A percentile compares a stretch with the other conserved stretches of the same genome.
phyloP scores from a whole-genome alignment of 2,329 filamentous ascomycete species.

The Cryoendolithus antarcticus region DNA sequence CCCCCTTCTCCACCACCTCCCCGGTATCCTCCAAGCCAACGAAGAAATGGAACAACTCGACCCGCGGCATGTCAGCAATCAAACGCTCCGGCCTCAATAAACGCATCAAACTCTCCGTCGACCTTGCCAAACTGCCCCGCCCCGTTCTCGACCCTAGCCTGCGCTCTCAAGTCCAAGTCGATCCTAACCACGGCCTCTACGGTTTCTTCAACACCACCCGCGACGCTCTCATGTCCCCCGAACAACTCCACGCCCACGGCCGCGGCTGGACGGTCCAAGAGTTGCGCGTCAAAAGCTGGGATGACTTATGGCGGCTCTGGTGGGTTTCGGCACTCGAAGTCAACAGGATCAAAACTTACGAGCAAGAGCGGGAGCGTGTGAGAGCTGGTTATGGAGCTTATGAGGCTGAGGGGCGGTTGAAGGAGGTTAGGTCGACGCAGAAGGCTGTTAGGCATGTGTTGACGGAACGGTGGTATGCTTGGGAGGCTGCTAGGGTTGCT shows the following conservation, averaged over 20 bases:
- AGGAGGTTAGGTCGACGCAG: constrained; percentile 62
- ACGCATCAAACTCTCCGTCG: constrained; percentile 51
- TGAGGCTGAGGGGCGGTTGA: constrained; percentile 53
- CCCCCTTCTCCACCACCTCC: constrained; percentile 19
- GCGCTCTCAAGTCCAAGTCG: constrained; percentile 43
- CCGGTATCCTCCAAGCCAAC: constrained; percentile 7
- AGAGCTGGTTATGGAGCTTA: constrained; percentile 61
- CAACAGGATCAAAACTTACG: constrained; percentile 75
- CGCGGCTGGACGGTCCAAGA: constrained; percentile 77
- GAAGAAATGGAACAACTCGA: constrained; percentile 60
- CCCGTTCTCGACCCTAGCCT: constrained; percentile 51
- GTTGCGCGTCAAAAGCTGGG: constrained; percentile 79
- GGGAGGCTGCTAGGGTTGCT: constrained; percentile 60
- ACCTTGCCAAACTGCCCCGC: constrained; percentile 57
- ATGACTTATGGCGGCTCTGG: constrained; percentile 85
- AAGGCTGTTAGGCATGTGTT: constrained; percentile 70
- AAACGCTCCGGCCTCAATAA: constrained; percentile 57
- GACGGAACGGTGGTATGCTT: constrained; percentile 80
- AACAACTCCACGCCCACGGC: constrained; percentile 60
- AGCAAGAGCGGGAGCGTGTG: constrained; percentile 53
- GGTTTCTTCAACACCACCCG: constrained; percentile 71
- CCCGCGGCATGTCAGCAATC: constrained; percentile 70
- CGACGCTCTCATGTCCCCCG: constrained; percentile 57
- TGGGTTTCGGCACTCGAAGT: constrained; percentile 87
- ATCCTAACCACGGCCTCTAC: constrained; percentile 78